These are phyloP conservation scores for Mycena galopus DNA, from an alignment of 768 basidiomycete species.

Conservation along the genomic window DNA sequence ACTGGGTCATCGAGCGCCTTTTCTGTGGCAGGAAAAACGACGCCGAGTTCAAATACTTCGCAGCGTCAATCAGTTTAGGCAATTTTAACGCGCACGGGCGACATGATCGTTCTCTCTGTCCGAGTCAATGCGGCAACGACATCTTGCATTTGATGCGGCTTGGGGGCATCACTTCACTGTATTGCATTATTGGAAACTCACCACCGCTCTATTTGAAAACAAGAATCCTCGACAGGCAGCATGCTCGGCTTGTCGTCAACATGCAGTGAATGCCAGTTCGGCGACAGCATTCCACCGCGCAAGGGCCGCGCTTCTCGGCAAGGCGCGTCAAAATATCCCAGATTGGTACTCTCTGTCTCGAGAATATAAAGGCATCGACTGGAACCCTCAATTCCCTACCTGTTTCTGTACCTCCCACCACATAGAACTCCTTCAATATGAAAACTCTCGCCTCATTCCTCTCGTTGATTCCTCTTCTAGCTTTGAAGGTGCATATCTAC, in stretches of 20 bases:
- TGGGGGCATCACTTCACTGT: not conserved
- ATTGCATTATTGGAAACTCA: not conserved
- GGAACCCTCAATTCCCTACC: not conserved
- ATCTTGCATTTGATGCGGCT: constrained; percentile 1
- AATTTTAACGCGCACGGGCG: not conserved
- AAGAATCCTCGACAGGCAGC: not conserved
- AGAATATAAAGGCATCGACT: not conserved
- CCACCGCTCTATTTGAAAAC: not conserved
- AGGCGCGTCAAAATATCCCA: no score
- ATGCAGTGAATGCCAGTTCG: not conserved
- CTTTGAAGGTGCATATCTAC: not conserved
- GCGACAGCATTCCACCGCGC: not conserved
- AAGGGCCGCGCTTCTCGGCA: no score
- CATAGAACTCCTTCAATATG: not conserved
- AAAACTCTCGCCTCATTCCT: not conserved
- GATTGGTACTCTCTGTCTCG: no score
- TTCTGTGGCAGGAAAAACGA: constrained; percentile 1
- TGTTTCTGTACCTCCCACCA: not conserved
- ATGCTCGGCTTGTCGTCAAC: not conserved
- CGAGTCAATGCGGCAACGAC: not conserved
- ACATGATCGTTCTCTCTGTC: not conserved
- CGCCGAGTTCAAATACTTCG: not conserved
- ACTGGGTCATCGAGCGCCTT: no score
- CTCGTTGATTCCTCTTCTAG: not conserved
- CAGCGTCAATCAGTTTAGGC: not conserved